These are phyloP conservation scores for Dipteronia sinensis DNA, from an alignment of 345 rosid genomes.

Conservation along the genomic window DNA sequence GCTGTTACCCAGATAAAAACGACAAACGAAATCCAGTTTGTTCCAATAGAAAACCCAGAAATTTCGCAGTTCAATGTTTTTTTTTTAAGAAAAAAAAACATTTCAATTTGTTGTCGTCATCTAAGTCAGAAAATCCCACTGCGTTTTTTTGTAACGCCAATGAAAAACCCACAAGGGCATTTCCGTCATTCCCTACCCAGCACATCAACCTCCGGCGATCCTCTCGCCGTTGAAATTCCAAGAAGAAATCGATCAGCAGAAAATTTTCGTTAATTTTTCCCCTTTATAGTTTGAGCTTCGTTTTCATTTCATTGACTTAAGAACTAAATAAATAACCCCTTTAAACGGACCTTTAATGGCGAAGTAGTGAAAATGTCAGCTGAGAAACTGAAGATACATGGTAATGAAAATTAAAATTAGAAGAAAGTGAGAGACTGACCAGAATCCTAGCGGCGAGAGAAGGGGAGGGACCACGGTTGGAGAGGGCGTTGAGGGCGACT, in stretches of 20 bases:
- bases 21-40: constrained; percentile 20
- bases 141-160: neutral
- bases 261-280: too few relatives aligned
- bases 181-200: constrained; percentile 23
- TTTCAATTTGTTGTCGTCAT: constrained; percentile 6
- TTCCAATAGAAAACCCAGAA: constrained; percentile 14
- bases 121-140: constrained; percentile 25
- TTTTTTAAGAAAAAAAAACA: neutral
- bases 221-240: neutral
- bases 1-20: constrained; percentile 20
- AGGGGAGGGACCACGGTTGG: constrained; percentile 92
- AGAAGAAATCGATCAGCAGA: constrained; percentile 17
- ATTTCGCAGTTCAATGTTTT: constrained; percentile 4
- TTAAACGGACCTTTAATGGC: neutral
- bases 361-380: neutral
- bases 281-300: neutral
- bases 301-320: neutral
- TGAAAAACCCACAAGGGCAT: constrained; percentile 18
- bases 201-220: constrained; percentile 25
- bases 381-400: neutral
- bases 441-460: constrained; percentile 98
- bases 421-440: constrained; percentile 41
- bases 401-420: neutral
- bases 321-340: neutral
- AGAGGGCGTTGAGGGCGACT: constrained; percentile 89